These are phyloP conservation scores for Trichosporon sp. DNA, from an alignment of 1,284 basidiomycete species.

Conservation along the genomic window DNA sequence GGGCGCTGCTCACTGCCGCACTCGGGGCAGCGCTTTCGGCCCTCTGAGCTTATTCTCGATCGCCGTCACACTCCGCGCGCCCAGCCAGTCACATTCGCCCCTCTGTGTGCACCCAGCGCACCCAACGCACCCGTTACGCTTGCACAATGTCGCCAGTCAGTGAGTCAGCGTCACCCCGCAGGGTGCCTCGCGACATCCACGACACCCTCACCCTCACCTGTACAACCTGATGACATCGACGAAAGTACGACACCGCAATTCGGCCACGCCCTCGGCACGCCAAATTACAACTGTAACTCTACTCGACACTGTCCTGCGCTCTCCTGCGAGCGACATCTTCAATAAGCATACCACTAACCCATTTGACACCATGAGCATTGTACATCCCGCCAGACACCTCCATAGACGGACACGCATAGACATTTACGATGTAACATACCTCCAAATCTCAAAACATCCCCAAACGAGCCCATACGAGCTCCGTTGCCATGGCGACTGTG, in stretches of 20 bases:
- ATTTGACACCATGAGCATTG: neutral
- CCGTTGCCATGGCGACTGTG: conserved; percentile 2
- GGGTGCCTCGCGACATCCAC: neutral
- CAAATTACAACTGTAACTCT: conserved; percentile 2
- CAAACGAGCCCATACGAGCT: too few relatives aligned
- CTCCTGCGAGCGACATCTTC: too few relatives aligned
- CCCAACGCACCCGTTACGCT: neutral
- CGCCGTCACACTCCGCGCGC: neutral
- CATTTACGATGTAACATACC: conserved; percentile 7
- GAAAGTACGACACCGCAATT: neutral
- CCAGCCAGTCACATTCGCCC: conserved; percentile 2
- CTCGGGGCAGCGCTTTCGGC: conserved; percentile 6
- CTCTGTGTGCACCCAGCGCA: neutral
- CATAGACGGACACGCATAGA: neutral
- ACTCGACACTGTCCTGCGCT: conserved; percentile 1
- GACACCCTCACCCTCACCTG: neutral
- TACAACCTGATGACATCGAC: neutral
- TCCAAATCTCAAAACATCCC: neutral
- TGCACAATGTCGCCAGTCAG: too few relatives aligned
- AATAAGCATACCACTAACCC: neutral
- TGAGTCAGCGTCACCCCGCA: neutral
- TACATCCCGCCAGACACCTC: neutral
- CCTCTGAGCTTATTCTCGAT: conserved; percentile 2
- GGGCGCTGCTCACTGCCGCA: neutral
- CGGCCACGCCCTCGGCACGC: neutral